Evolutionary conservation across 2,329 filamentous ascomycete genomes (phyloP).

Genomic region (Orbilia oligospora): DNA sequence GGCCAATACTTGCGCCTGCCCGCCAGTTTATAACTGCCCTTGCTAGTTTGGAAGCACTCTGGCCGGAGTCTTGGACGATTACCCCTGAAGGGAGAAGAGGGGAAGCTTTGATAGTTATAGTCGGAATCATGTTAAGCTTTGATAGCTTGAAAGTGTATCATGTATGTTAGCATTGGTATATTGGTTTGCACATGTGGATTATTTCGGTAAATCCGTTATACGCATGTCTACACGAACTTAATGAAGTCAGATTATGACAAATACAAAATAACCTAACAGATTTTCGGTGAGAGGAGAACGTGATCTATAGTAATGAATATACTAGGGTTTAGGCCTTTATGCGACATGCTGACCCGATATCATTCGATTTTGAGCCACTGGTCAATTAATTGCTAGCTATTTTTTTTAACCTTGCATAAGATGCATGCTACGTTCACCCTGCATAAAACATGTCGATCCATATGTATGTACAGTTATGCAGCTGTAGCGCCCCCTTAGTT

Average conservation of each 20-base stretch:
- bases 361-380: no score
- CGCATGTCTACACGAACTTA: neutral
- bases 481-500: neutral
- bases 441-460: neutral
- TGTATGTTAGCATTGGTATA: neutral
- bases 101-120: neutral
- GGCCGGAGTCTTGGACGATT: neutral
- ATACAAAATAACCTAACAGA: no score
- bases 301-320: no score
- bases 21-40: conserved; percentile 40
- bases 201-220: no score
- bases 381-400: neutral
- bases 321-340: no score
- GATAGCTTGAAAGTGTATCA: neutral
- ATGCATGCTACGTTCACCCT: neutral
- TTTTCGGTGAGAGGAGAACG: no score
- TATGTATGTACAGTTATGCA: neutral
- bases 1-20: conserved; percentile 47
- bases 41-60: conserved; percentile 24
- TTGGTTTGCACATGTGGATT: no score
- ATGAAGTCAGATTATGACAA: neutral
- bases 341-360: no score
- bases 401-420: neutral
- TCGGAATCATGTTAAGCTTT: neutral
- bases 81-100: neutral